Percentiles rank a stretch among this genome's conserved stretches.
Conservation (phyloP, 495 filamentous ascomycete species). For the Aspergillus sclerotioniger region DNA sequence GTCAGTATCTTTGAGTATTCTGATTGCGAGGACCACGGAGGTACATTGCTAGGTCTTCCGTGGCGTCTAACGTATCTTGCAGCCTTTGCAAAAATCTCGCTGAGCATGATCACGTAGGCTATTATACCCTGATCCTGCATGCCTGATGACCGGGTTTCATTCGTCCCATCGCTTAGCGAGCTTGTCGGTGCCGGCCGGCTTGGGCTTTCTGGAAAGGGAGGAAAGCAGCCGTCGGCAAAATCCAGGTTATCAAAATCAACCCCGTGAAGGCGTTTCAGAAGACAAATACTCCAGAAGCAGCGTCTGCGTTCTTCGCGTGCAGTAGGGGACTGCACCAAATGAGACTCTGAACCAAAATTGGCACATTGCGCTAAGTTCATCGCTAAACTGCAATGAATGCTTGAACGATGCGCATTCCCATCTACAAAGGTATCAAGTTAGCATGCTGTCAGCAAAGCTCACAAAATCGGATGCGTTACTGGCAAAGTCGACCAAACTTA, state of each 20-base stretch:
- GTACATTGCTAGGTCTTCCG: conserved; percentile 42
- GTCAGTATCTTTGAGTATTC: conserved; percentile 49
- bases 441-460: not conserved
- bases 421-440: conserved; percentile 22
- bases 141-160: conserved; percentile 24
- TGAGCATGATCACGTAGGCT: conserved; percentile 47
- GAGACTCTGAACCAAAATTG: conserved; percentile 37
- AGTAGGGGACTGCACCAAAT: conserved; percentile 15
- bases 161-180: conserved; percentile 20
- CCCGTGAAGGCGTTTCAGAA: conserved; percentile 46
- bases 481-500: conserved; percentile 48
- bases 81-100: conserved; percentile 43
- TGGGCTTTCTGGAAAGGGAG: conserved; percentile 35
- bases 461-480: conserved; percentile 24
- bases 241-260: conserved; percentile 42
- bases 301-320: conserved; percentile 43
- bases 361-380: conserved; percentile 48
- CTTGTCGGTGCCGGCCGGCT: conserved; percentile 22
- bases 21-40: conserved; percentile 50
- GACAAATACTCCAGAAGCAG: conserved; percentile 51
- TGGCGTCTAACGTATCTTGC: conserved; percentile 44
- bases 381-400: conserved; percentile 46
- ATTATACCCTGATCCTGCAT: conserved; percentile 45
- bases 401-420: conserved; percentile 48
- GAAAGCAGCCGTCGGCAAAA: conserved; percentile 33